A percentile compares a stretch with the other conserved stretches of the same genome.
These are phyloP conservation scores for Alternaria gaisen DNA, from an alignment of 2,329 filamentous ascomycete genomes.

Conservation along the genomic window DNA sequence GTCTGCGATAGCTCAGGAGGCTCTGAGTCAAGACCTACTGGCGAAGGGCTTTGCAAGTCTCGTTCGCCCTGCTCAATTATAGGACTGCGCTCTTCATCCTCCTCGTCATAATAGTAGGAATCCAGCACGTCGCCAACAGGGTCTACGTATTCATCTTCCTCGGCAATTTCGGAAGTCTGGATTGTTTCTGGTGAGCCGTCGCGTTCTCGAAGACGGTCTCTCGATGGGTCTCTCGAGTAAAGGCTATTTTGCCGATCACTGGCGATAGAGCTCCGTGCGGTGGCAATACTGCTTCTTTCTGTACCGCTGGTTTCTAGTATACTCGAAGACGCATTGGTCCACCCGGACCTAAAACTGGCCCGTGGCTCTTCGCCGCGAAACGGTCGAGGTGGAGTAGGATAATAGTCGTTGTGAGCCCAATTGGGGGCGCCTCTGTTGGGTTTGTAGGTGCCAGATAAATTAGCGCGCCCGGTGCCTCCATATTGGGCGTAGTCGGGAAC, in stretches of 20 bases:
- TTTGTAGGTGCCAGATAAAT: constrained; percentile 48
- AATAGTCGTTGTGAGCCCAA: constrained; percentile 48
- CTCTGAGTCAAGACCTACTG: constrained; percentile 30
- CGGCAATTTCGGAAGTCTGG: constrained; percentile 33
- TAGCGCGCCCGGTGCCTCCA: constrained; percentile 38
- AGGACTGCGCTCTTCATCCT: constrained; percentile 38
- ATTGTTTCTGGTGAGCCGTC: constrained; percentile 44
- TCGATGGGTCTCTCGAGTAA: constrained; percentile 56
- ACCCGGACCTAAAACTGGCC: constrained; percentile 67
- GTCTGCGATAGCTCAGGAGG: constrained; percentile 38
- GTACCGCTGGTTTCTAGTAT: constrained; percentile 69
- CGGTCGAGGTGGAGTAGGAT: constrained; percentile 35
- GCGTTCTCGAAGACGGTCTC: constrained; percentile 36
- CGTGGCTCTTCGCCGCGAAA: constrained; percentile 57
- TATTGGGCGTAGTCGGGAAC: constrained; percentile 49
- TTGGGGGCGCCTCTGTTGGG: constrained; percentile 49
- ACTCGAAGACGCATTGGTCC: constrained; percentile 67
- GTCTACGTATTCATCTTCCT: constrained; percentile 58
- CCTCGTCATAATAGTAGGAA: constrained; percentile 66
- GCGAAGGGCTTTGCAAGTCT: constrained; percentile 27
- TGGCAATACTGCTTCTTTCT: constrained; percentile 82
- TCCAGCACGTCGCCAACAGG: constrained; percentile 67
- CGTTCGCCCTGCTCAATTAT: constrained; percentile 17
- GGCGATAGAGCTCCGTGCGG: constrained; percentile 75
- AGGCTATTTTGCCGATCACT: constrained; percentile 60